Evolutionary conservation across 257 asterid species (phyloP), one percentile per base, ranked within the genome.

Genomic region (Nicotiana sylvestris): DNA sequence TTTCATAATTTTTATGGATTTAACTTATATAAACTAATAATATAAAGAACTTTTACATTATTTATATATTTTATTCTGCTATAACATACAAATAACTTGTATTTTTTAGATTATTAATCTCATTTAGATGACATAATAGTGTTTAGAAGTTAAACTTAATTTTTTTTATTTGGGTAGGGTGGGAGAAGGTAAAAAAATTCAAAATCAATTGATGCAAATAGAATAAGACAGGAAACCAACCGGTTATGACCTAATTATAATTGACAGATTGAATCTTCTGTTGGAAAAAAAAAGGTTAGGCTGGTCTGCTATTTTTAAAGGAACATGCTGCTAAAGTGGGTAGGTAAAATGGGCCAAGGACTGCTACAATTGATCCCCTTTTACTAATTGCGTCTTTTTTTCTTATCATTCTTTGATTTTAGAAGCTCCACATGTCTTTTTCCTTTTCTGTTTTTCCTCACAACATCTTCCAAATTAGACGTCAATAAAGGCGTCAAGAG

Each of bases 401-500:
- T 15, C 18, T 32, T 25, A 4, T 12, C 5, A 12, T 21, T 69
- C 16, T 65, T 69, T 37, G 32, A 37, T 37, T 33, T 76, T 78
- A 25, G 46, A 12, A 29, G 51, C 8, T 57, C 70, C 37, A 8
- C 21, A 2, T 27, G 16, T 16, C 37, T 29, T 55, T 25, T 15
- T 10, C 9, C 21, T n/a, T 6, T 35, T 67, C 6, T 35, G 21
- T 67, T 67, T 35, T 35, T 35, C 77, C 77, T 17, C 30, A n/a
- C 10, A 4, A 51, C 33, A 43, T 8, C 33, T 70, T 68, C 21
- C 67, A 25, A 32, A 17, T 70, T 76, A 18, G 9, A 17, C 8
- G 30, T 58, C 80, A 67, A 33, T 51, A 85, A 85, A 78, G 77
- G 15, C 35, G 37, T 74, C 30, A 55, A 27, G 17, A 7, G 21